These are phyloP conservation scores for Mortierella sp. DNA, from an alignment of 371 early-diverging fungal genomes.

Conservation along the genomic window DNA sequence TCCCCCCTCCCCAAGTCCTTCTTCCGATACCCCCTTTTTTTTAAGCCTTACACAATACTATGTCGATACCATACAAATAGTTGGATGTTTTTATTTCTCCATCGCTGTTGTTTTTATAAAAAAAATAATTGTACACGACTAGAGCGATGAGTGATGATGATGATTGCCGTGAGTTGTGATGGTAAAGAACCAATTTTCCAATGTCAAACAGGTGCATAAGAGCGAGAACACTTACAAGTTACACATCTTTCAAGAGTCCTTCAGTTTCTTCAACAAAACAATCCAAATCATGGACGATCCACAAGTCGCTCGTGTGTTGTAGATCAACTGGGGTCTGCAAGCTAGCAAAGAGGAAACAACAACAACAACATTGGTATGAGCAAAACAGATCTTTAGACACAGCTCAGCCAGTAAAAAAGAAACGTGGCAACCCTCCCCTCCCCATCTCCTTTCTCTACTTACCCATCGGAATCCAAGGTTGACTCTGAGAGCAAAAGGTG, in stretches of 20 bases:
- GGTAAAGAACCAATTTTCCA: no score
- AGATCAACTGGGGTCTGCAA: constrained; percentile 32
- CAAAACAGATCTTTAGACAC: background rate
- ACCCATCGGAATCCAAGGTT: constrained; percentile 48
- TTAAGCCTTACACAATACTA: no score
- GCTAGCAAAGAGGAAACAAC: constrained; percentile 10
- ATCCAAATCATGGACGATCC: constrained; percentile 11
- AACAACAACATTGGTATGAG: background rate
- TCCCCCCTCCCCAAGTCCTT: background rate
- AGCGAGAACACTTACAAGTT: no score
- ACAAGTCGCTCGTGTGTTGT: constrained; percentile 3
- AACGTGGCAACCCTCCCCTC: no score
- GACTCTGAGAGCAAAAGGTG: constrained; percentile 26
- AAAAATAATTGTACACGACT: no score
- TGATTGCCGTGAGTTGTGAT: no score
- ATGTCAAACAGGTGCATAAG: no score
- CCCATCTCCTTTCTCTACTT: no score
- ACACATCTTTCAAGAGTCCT: background rate
- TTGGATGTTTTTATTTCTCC: no score
- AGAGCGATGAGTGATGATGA: no score
- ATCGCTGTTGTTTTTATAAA: no score
- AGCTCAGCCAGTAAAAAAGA: background rate
- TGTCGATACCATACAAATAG: no score
- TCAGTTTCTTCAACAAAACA: constrained; percentile 15
- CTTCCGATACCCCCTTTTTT: constrained; percentile 4